Base-by-base conservation (phyloP, 768 basidiomycete species). In the Tricholoma matsutake region DNA sequence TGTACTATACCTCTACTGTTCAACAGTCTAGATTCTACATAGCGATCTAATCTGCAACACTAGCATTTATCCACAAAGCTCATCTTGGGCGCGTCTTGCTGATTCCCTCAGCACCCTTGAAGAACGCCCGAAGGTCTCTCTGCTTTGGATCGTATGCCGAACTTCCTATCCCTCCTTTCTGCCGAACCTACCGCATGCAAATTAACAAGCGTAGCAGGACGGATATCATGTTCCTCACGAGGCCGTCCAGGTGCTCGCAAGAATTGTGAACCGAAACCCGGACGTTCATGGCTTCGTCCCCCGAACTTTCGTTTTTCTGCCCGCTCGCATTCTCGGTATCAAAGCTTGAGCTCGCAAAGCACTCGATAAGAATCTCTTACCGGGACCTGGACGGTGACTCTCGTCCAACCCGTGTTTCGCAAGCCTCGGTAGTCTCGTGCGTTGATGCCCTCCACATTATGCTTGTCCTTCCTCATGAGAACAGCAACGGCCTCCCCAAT, bases 111-210 rank as follows among this genome's bases (percentile, higher is more conserved):
- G 29, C 31, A 53, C 18, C 10, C n/a, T 45, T 59, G 18, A 94
- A 91, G 78, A 92, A 94, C 2, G 81, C 79, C 20, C 89, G 81
- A 51, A 95, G 88, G 68, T 88, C 85, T 63, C 82, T 79, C 70
- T 96, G 92, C 61, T 83, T 84, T 31, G 86, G 84, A 68, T 95
- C 92, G 68, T 88, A 81, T 1, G 87, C 83, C 11, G 81, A 70
- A 52, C 84, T 86, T 6, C 90, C 87, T 51, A 92, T 87, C 1
- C 93, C 91, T 2, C 90, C 91, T 61, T 80, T 83, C 71, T 94
- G 92, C 4, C 92, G 84, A 56, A 70, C 69, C 74, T 76, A 59
- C 25, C 47, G 20, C 18, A 39, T 49, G n/a, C 31, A 43, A 18
- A 22, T 53, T 22, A 29, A 20, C 13, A 29, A 11, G 28, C 32